phyloP scores from a whole-genome alignment of 2,329 filamentous ascomycete genomes.

The Amauroascus verrucosus region DNA sequence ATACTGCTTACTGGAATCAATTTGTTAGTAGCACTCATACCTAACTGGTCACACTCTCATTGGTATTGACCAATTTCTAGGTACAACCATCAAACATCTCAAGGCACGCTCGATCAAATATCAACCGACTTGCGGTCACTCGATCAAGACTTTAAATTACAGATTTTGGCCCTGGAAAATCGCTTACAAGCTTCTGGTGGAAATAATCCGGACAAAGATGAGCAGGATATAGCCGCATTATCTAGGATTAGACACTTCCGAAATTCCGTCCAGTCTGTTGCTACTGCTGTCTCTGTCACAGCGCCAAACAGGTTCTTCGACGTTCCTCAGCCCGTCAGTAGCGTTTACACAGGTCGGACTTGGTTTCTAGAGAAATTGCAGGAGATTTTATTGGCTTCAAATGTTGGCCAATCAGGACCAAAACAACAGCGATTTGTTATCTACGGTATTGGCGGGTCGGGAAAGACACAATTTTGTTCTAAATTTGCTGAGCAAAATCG shows the following conservation, averaged over 20 bases:
- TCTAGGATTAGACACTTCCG: neutral
- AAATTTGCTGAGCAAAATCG: slow-evolving; percentile 31
- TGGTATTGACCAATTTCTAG: neutral
- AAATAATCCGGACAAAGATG: neutral
- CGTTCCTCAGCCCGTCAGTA: slow-evolving; percentile 17
- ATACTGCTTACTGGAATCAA: slow-evolving; percentile 14
- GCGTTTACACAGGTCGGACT: slow-evolving; percentile 16
- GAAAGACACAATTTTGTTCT: slow-evolving; percentile 33
- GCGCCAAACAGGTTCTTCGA: slow-evolving; percentile 19
- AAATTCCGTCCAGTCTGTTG: neutral
- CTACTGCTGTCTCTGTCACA: neutral
- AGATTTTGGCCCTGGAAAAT: neutral
- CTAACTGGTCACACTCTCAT: neutral
- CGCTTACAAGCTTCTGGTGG: neutral
- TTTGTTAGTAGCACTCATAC: slow-evolving; percentile 9
- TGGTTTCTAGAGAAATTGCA: slow-evolving; percentile 17
- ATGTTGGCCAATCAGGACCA: slow-evolving; percentile 9
- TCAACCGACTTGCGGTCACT: neutral
- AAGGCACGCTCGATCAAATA: neutral
- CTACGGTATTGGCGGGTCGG: slow-evolving; percentile 32
- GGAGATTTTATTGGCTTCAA: slow-evolving; percentile 3
- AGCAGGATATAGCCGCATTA: neutral
- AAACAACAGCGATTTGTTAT: slow-evolving; percentile 27
- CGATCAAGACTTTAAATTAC: neutral
- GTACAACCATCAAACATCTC: neutral